Evolutionary conservation across 1,284 basidiomycete genomes (phyloP).

Genomic region (Lentinula novae-zelandiae): DNA sequence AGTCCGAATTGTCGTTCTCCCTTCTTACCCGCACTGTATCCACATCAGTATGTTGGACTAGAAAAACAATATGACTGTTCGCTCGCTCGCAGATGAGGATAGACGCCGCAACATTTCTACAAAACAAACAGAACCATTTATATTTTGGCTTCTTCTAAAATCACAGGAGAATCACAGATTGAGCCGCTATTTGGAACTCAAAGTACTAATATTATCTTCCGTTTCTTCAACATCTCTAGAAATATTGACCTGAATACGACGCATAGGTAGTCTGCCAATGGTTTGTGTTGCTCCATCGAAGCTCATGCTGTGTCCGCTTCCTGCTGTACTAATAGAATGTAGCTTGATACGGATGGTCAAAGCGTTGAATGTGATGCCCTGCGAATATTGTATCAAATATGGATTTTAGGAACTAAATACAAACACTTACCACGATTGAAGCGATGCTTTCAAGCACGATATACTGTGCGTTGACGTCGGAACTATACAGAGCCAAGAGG

Average conservation of each 20-base stretch:
- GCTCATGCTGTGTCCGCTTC: background rate
- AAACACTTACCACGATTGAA: conserved; percentile 6
- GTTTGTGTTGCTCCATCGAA: background rate
- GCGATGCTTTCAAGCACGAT: conserved; percentile 5
- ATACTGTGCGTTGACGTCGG: conserved; percentile 5
- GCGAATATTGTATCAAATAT: background rate
- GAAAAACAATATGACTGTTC: no score
- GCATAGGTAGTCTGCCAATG: conserved; percentile 11
- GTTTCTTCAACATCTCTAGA: background rate
- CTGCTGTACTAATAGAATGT: conserved; percentile 1
- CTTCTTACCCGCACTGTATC: no score
- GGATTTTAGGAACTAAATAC: background rate
- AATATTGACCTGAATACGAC: conserved; percentile 6
- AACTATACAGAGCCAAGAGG: conserved; percentile 4
- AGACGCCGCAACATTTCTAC: no score
- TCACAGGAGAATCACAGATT: no score
- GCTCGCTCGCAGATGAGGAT: no score
- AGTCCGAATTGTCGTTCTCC: no score
- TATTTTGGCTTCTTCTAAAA: no score
- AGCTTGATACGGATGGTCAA: conserved; percentile 18
- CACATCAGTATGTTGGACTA: no score
- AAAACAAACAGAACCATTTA: no score
- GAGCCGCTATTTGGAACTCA: background rate
- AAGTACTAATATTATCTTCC: background rate
- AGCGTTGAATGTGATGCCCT: conserved; percentile 21